Conservation (phyloP, 805 yeast species). For the Pichia manshurica region DNA sequence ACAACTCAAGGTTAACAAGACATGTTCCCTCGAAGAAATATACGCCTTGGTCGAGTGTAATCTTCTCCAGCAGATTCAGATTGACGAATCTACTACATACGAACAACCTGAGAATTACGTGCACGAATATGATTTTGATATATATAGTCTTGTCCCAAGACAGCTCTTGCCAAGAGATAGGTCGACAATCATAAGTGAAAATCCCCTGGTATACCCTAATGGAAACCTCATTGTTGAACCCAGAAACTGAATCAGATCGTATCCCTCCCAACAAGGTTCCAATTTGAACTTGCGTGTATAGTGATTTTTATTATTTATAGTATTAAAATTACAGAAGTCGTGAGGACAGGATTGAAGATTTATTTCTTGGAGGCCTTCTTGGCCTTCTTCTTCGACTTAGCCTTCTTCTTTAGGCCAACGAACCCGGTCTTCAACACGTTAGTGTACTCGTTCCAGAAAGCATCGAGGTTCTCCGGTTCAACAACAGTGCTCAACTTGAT, state of each 20-base stretch:
- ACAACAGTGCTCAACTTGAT: conserved; percentile 72
- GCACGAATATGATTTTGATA: conserved; percentile 44
- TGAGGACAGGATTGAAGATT: background rate
- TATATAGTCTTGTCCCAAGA: conserved; percentile 56
- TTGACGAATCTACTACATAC: conserved; percentile 27
- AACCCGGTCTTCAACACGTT: conserved; percentile 65
- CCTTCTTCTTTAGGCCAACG: conserved; percentile 74
- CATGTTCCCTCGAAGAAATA: conserved; percentile 51
- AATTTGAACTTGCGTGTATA: too few relatives aligned
- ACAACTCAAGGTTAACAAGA: conserved; percentile 41
- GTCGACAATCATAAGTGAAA: conserved; percentile 34
- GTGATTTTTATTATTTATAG: background rate
- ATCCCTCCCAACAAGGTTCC: too few relatives aligned
- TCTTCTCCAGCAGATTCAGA: conserved; percentile 21
- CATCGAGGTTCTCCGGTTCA: conserved; percentile 50
- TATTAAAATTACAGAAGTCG: background rate
- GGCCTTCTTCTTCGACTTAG: conserved; percentile 66
- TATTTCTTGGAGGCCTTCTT: conserved; percentile 27
- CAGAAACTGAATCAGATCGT: background rate
- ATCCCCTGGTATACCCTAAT: conserved; percentile 50
- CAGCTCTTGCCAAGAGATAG: conserved; percentile 33
- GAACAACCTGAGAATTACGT: conserved; percentile 30
- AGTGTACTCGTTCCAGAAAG: conserved; percentile 74
- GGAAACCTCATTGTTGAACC: conserved; percentile 48
- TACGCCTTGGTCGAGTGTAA: conserved; percentile 64